Percentiles rank a stretch among this genome's conserved stretches.
Evolutionary conservation across 805 yeast genomes (phyloP).

Genomic region (Starmerella etchellsii): DNA sequence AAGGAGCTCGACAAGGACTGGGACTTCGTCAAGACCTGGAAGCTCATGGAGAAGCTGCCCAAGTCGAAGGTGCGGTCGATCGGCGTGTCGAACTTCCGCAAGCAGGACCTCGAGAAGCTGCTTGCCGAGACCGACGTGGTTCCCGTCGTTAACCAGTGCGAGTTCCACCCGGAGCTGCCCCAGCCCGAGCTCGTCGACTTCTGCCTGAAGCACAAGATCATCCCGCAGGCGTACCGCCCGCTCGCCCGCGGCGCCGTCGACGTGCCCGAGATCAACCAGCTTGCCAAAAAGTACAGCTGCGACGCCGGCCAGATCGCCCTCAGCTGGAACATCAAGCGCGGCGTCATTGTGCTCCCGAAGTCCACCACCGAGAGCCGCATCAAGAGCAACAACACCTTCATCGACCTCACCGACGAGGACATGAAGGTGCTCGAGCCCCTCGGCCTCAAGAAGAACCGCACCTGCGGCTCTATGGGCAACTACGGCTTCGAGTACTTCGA

Average conservation of each 20-base stretch:
- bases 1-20: conserved; percentile 26
- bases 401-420: conserved; percentile 34
- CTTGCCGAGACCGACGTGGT: conserved; percentile 35
- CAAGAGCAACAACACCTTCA: conserved; percentile 30
- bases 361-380: conserved; percentile 58
- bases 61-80: conserved; percentile 43
- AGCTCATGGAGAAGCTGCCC: conserved; percentile 42
- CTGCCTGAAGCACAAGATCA: conserved; percentile 40
- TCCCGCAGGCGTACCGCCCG: conserved; percentile 65
- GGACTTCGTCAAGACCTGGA: conserved; percentile 44
- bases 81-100: conserved; percentile 60
- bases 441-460: conserved; percentile 20
- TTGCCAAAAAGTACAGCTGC: conserved; percentile 46
- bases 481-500: conserved; percentile 15
- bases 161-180: conserved; percentile 59
- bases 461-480: conserved; percentile 4
- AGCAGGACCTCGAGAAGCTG: conserved; percentile 38
- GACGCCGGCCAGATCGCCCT: conserved; percentile 44
- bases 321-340: conserved; percentile 52
- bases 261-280: conserved; percentile 34
- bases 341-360: conserved; percentile 54
- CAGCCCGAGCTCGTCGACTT: conserved; percentile 46
- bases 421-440: conserved; percentile 25
- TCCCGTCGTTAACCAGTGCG: conserved; percentile 65
- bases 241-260: conserved; percentile 47